These are phyloP conservation scores for Tricholomella constricta DNA, from an alignment of 768 basidiomycete species.

Conservation along the genomic window DNA sequence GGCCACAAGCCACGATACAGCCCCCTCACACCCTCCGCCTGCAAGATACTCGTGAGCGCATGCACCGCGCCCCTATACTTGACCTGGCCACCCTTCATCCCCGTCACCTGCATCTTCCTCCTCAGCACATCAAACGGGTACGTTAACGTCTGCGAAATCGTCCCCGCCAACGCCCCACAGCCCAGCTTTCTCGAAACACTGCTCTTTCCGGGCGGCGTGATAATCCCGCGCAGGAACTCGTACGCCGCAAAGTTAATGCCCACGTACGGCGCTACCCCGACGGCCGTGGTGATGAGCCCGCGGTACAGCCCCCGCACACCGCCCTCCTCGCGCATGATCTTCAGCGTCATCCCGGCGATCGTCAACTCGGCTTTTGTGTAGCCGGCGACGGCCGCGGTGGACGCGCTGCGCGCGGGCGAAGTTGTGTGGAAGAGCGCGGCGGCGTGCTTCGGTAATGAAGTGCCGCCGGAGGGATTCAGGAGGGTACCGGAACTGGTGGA, in stretches of 20 bases:
- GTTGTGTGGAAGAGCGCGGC: slow-evolving; percentile 62
- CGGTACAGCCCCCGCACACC: slow-evolving; percentile 86
- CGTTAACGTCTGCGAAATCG: slow-evolving; percentile 90
- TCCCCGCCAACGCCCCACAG: slow-evolving; percentile 86
- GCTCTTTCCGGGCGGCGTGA: slow-evolving; percentile 83
- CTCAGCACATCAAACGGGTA: slow-evolving; percentile 96
- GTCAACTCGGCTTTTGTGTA: slow-evolving; percentile 60
- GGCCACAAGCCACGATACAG: slow-evolving; percentile 90
- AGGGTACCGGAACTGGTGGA: slow-evolving; percentile 27
- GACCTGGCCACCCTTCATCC: slow-evolving; percentile 64
- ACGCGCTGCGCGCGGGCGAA: slow-evolving; percentile 33
- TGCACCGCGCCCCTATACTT: slow-evolving; percentile 83
- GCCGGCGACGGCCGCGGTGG: slow-evolving; percentile 6
- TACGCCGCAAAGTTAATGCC: slow-evolving; percentile 96
- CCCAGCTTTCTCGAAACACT: slow-evolving; percentile 67
- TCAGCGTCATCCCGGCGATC: slow-evolving; percentile 87
- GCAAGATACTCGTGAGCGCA: slow-evolving; percentile 68
- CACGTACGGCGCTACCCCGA: slow-evolving; percentile 89
- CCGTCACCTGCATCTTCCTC: slow-evolving; percentile 93
- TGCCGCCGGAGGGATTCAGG: slow-evolving; percentile 22
- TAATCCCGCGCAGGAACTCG: slow-evolving; percentile 72
- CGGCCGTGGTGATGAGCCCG: slow-evolving; percentile 79
- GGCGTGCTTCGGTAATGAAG: slow-evolving; percentile 29
- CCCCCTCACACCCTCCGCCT: slow-evolving; percentile 72
- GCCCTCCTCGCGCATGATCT: slow-evolving; percentile 91